Evolutionary conservation across 176 grass and related monocot genomes (phyloP), one percentile per base, ranked within the genome.

Genomic region (Musa acuminata): DNA sequence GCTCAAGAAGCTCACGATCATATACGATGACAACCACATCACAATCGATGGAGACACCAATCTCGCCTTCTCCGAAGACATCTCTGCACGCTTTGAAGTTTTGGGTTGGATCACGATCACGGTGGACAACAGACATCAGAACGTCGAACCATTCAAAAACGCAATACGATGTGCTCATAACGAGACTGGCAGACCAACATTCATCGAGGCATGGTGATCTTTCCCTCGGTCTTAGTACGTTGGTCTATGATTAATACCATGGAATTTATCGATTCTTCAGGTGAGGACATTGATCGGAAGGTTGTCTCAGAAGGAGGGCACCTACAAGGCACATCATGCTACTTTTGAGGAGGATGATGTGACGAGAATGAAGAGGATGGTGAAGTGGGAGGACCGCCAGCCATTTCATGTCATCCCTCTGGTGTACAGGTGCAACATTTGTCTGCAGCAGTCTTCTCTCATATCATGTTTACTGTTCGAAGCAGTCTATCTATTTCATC

Each of bases 11-110:
- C 72, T 75, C 24, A 75, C 73, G 26, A 26, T 75, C 12, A 75
- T 75, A 24, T 75, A 75, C 4, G 72, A 75, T 49, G 72, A 75
- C 73, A 75, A 75, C 25, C 73, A 75, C 48, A 75, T 43, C 54
- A 75, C 73, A 55, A 73, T 73, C 13, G 51, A 73, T 73, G 71
- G 71, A 53, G 51, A 73, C 26, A 73, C 71, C 52, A 53, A 11
- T 8, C n/a, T 55, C 24, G 16, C 20, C 25, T 73, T 73, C 2
- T 55, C 71, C 24, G 71, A 73, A 27, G 3, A 73, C n/a, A 24
- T 24, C 22, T 22, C 22, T 22, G 22, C 22, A 22, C 22, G 22
- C 22, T 22, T 22, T 22, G 22, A 22, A 22, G 22, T 22, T 22
- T 22, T 22, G 22, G 22, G 22, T 22, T 22, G 22, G 22, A 22